phyloP scores from a whole-genome alignment of 75 land plant genomes.

The Chamaecyparis obtusa region DNA sequence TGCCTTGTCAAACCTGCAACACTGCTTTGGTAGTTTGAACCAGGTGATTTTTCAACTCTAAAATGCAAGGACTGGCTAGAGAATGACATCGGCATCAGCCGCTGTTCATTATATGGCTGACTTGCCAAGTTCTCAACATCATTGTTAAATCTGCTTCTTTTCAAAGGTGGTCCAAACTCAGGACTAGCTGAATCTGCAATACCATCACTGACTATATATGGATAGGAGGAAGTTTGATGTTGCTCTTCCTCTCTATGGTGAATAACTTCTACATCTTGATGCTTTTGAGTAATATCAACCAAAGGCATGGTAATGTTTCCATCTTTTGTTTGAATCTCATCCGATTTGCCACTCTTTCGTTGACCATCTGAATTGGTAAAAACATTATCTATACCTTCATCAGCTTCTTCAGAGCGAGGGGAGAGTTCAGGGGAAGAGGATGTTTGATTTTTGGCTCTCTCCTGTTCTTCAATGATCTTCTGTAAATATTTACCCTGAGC shows the following conservation, averaged over 20 bases:
- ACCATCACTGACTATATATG: conserved; percentile 6
- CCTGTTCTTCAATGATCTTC: conserved; percentile 61
- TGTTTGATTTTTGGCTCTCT: conserved; percentile 18
- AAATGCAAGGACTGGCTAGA: neutral
- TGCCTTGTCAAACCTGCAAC: conserved; percentile 2
- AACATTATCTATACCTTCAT: neutral
- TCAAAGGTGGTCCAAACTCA: conserved; percentile 7
- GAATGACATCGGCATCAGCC: neutral
- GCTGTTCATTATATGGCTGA: neutral
- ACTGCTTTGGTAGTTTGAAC: conserved; percentile 8
- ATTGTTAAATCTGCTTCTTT: conserved; percentile 9
- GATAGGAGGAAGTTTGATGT: neutral
- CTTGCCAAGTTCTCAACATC: neutral
- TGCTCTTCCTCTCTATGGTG: conserved; percentile 2
- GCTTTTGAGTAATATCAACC: conserved; percentile 3
- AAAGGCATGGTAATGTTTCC: neutral
- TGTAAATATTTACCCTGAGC: conserved; percentile 57
- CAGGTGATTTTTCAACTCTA: conserved; percentile 4
- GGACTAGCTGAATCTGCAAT: neutral
- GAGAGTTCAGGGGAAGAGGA: conserved; percentile 10
- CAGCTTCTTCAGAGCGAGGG: neutral
- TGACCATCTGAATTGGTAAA: neutral
- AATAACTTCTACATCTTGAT: neutral
- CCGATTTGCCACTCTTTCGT: conserved; percentile 3
- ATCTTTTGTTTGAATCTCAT: neutral